Conservation (phyloP, 495 filamentous ascomycete genomes). For the Rhizodiscina lignyota region DNA sequence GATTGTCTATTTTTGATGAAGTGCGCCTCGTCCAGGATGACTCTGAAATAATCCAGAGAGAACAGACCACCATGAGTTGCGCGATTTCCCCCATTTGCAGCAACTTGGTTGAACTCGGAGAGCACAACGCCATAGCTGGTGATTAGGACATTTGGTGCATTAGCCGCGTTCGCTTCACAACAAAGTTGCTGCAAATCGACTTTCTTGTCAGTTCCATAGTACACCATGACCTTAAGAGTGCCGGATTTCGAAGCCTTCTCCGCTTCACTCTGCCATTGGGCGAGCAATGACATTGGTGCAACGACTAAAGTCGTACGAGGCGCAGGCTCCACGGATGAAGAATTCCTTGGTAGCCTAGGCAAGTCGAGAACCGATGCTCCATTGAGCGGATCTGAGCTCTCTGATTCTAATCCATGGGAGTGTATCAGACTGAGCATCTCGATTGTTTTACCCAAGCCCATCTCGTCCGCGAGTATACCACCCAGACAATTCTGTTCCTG, state of each 20-base stretch:
- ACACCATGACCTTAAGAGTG: constrained; percentile 67
- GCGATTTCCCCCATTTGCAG: constrained; percentile 34
- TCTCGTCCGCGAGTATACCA: constrained; percentile 79
- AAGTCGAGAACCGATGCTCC: too few species aligned
- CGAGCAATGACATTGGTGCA: constrained; percentile 82
- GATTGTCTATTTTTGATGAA: constrained; percentile 71
- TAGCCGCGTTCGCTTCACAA: constrained; percentile 49
- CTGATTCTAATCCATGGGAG: constrained; percentile 41
- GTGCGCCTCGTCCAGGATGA: constrained; percentile 93
- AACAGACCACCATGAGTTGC: constrained; percentile 59
- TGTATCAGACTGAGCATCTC: constrained; percentile 94
- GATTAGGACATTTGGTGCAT: constrained; percentile 76
- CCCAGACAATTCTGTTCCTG: constrained; percentile 93
- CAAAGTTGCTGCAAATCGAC: constrained; percentile 62
- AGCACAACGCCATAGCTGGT: constrained; percentile 91
- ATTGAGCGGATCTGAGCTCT: constrained; percentile 14
- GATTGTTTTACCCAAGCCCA: constrained; percentile 83
- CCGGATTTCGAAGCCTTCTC: constrained; percentile 71
- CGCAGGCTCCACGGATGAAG: constrained; percentile 40
- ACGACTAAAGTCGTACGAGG: constrained; percentile 88
- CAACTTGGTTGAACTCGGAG: constrained; percentile 68
- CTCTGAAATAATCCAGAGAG: constrained; percentile 77
- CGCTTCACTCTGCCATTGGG: constrained; percentile 94
- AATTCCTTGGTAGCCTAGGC: constrained; percentile 41
- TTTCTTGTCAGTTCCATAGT: constrained; percentile 77